phyloP scores from a whole-genome alignment of 345 rosid species.

The Kernera saxatilis region DNA sequence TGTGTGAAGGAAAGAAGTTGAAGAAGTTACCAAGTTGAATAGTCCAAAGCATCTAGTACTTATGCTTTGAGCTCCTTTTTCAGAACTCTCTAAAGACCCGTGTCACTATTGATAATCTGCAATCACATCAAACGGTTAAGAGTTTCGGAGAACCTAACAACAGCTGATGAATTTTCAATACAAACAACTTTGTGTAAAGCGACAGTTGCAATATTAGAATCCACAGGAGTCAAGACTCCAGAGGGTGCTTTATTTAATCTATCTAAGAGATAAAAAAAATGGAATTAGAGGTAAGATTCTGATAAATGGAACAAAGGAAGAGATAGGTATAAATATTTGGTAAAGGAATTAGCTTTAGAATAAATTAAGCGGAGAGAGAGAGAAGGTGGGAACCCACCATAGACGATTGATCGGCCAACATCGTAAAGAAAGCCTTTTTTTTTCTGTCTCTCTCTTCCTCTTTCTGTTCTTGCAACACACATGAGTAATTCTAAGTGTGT shows the following conservation, averaged over 20 bases:
- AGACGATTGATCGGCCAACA: conserved; percentile 38
- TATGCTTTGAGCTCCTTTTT: neutral
- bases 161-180: conserved; percentile 1
- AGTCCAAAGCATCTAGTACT: neutral
- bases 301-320: conserved; percentile 32
- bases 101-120: conserved; percentile 6
- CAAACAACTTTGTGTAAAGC: neutral
- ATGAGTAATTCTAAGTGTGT: conserved; percentile 15
- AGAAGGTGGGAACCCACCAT: conserved; percentile 33
- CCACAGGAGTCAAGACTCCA: conserved; percentile 16
- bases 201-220: conserved; percentile 24
- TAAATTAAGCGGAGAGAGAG: conserved; percentile 13
- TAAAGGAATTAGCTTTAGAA: conserved; percentile 32
- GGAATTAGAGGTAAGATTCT: conserved; percentile 31
- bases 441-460: conserved; percentile 14
- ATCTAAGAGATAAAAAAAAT: neutral
- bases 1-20: neutral
- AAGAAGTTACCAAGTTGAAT: conserved; percentile 25
- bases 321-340: conserved; percentile 36
- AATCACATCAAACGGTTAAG: conserved; percentile 31
- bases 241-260: conserved; percentile 15
- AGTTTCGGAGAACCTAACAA: conserved; percentile 15
- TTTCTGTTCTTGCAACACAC: conserved; percentile 18
- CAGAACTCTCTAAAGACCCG: conserved; percentile 3
- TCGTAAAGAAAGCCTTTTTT: conserved; percentile 23